Percentiles rank a stretch among this genome's conserved stretches.
Conservation (phyloP, 352 stramenopile genomes). For the Globisporangium parvum region DNA sequence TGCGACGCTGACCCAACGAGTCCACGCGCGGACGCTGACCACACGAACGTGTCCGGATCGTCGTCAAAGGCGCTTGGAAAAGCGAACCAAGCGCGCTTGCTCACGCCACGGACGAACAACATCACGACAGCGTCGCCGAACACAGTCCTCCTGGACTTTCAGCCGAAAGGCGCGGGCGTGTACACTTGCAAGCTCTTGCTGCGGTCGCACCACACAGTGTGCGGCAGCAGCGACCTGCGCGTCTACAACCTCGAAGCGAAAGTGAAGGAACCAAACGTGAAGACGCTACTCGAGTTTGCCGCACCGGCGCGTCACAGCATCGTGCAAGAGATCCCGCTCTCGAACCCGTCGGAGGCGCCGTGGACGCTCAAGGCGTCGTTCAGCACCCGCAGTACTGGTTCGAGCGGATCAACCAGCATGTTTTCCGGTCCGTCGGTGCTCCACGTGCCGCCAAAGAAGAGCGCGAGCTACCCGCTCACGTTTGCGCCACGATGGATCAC, state of each 20-base stretch:
- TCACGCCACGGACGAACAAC: conserved; percentile 33
- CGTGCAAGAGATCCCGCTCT: conserved; percentile 87
- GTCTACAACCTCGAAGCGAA: conserved; percentile 82
- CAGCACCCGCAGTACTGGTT: conserved; percentile 2
- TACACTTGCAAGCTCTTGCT: conserved; percentile 72
- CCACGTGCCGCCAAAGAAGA: conserved; percentile 66
- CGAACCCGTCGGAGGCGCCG: conserved; percentile 77
- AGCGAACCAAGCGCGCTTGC: conserved; percentile 43
- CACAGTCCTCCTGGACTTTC: conserved; percentile 61
- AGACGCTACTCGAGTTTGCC: conserved; percentile 85
- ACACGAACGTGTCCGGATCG: conserved; percentile 6
- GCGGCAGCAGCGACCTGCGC: conserved; percentile 67
- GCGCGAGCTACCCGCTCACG: conserved; percentile 63
- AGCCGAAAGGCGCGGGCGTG: conserved; percentile 59
- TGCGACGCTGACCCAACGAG: neutral
- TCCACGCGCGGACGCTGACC: neutral
- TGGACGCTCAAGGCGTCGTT: conserved; percentile 83
- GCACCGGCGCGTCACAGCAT: conserved; percentile 85
- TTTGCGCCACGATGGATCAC: conserved; percentile 83
- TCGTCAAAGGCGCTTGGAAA: conserved; percentile 23
- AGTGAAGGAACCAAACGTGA: conserved; percentile 83
- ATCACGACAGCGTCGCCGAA: conserved; percentile 26
- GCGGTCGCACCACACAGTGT: conserved; percentile 46
- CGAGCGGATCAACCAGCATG: conserved; percentile 22
- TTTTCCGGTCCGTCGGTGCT: conserved; percentile 72